Percentiles rank a stretch among this genome's conserved stretches.
Evolutionary conservation across 2,329 filamentous ascomycete genomes (phyloP).

Genomic region (Gnomoniopsis sp.): DNA sequence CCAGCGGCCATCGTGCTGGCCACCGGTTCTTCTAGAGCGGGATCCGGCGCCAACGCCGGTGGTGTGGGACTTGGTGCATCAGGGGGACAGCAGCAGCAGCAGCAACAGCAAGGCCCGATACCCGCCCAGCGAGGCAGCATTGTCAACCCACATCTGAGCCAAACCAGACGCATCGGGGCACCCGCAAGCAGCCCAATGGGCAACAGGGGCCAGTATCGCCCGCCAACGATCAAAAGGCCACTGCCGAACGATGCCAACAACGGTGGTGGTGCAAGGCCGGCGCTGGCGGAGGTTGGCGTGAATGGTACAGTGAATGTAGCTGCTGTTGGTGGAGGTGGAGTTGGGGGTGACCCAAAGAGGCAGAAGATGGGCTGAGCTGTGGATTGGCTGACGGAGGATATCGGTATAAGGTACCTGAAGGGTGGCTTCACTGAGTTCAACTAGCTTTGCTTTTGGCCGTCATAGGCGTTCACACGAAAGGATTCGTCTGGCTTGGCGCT

Average conservation of each 20-base stretch:
- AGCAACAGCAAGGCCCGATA: constrained; percentile 1
- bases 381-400: background rate
- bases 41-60: constrained; percentile 6
- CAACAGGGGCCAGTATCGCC: constrained; percentile 57
- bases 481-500: background rate
- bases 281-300: constrained; percentile 48
- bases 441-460: background rate
- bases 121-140: constrained; percentile 34
- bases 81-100: constrained; percentile 3
- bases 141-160: constrained; percentile 52
- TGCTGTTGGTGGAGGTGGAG: constrained; percentile 21
- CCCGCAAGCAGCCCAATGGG: constrained; percentile 56
- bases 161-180: constrained; percentile 56
- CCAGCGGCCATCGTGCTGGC: background rate
- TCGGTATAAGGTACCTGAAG: background rate
- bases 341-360: constrained; percentile 46
- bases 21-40: constrained; percentile 12
- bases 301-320: constrained; percentile 33
- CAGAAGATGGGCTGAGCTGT: constrained; percentile 38
- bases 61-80: background rate
- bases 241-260: constrained; percentile 28
- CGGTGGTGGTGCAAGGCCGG: constrained; percentile 28
- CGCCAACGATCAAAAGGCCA: constrained; percentile 56
- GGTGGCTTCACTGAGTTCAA: background rate
- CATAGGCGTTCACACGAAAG: background rate